Percentiles rank a stretch among this genome's conserved stretches.
phyloP scores from a whole-genome alignment of 1,284 basidiomycete species.

The Nidula niveotomentosa region DNA sequence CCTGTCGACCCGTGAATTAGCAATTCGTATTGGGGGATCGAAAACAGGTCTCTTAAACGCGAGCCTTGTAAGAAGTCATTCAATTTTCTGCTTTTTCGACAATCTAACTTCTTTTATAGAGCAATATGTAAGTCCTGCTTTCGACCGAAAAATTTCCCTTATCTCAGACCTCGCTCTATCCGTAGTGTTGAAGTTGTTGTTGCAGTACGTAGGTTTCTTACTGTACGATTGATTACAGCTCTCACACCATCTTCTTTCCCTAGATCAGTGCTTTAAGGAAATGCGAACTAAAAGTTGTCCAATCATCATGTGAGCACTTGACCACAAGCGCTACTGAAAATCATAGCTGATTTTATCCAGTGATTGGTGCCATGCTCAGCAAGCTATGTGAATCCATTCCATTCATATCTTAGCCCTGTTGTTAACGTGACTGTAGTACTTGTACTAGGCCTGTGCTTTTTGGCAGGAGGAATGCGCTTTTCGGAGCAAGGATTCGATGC shows the following conservation, averaged over 20 bases:
- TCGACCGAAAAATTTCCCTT: background rate
- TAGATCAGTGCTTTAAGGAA: conserved; percentile 80
- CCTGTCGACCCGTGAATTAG: conserved; percentile 74
- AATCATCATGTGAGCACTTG: conserved; percentile 64
- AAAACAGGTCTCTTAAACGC: conserved; percentile 81
- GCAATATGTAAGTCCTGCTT: conserved; percentile 58
- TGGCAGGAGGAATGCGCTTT: conserved; percentile 77
- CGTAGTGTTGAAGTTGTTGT: conserved; percentile 72
- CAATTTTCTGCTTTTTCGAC: background rate
- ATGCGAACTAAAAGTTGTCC: conserved; percentile 84
- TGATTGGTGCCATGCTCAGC: conserved; percentile 79
- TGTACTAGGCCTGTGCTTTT: conserved; percentile 78
- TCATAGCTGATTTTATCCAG: conserved; percentile 27
- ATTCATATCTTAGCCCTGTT: conserved; percentile 1
- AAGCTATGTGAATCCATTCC: conserved; percentile 58
- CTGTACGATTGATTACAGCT: background rate
- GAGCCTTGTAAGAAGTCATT: conserved; percentile 58
- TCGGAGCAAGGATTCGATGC: conserved; percentile 77
- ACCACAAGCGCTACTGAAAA: background rate
- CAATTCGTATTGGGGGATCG: conserved; percentile 74
- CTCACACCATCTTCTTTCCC: background rate
- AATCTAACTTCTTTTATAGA: conserved; percentile 34
- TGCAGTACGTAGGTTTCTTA: conserved; percentile 45
- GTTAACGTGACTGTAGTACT: conserved; percentile 40
- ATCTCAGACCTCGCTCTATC: conserved; percentile 1